Percentiles rank a stretch among this genome's conserved stretches.
Evolutionary conservation across 208 protist genomes (phyloP).

Genomic region (Leishmania turanica): DNA sequence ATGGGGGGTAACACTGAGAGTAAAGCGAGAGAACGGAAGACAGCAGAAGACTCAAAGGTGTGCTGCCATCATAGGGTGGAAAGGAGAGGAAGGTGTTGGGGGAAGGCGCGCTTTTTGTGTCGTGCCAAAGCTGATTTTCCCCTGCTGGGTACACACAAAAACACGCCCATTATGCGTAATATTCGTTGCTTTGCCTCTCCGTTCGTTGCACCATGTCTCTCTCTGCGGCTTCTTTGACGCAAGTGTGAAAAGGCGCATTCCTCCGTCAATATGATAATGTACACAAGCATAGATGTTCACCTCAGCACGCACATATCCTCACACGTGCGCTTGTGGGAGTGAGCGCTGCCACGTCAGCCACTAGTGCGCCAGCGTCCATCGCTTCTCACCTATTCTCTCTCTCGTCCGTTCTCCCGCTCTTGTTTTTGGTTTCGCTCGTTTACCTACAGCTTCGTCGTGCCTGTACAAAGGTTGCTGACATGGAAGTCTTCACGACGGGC

Average conservation of each 20-base stretch:
- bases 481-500: slow-evolving; percentile 33
- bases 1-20: background rate
- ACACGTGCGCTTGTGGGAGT: background rate
- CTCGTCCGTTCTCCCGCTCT: background rate
- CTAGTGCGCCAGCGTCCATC: background rate
- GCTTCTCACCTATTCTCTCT: background rate
- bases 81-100: background rate
- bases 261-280: background rate
- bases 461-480: slow-evolving; percentile 10
- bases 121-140: too few species aligned
- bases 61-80: background rate
- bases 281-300: background rate
- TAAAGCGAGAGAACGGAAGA: background rate
- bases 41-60: background rate
- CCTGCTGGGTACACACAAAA: slow-evolving; percentile 1
- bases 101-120: background rate
- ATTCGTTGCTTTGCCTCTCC: background rate
- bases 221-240: background rate
- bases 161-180: background rate
- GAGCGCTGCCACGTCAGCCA: background rate
- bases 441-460: slow-evolving; percentile 19
- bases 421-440: too few species aligned
- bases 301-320: background rate
- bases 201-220: background rate
- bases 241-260: background rate